Percentiles rank a stretch among this genome's conserved stretches.
These are phyloP conservation scores for Avena atlantica DNA, from an alignment of 176 grass and related monocot species.

Conservation along the genomic window DNA sequence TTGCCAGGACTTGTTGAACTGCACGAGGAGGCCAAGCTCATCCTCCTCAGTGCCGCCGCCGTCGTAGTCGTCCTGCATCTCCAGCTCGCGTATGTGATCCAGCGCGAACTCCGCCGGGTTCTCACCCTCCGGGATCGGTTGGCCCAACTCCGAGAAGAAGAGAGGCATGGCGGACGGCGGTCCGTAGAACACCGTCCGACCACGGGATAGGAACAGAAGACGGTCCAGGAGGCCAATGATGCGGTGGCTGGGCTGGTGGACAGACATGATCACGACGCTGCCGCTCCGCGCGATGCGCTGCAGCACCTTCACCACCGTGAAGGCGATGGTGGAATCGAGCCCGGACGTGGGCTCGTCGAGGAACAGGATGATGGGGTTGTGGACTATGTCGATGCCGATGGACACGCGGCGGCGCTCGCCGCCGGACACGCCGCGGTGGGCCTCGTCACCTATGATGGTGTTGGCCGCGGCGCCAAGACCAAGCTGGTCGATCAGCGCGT, in stretches of 20 bases:
- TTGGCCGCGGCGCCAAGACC: conserved; percentile 61
- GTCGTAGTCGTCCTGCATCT: no score
- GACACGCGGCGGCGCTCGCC: conserved; percentile 82
- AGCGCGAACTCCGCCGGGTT: no score
- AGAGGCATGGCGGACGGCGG: no score
- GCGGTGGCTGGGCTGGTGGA: conserved; percentile 85
- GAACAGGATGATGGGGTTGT: conserved; percentile 83
- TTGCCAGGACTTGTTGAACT: no score
- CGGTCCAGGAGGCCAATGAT: conserved; percentile 67
- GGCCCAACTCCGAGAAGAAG: no score
- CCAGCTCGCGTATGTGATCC: no score
- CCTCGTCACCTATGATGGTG: conserved; percentile 94
- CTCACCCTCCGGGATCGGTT: no score
- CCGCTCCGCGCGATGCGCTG: conserved; percentile 72
- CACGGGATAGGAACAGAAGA: conserved; percentile 52
- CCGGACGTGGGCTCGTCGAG: conserved; percentile 89
- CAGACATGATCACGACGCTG: conserved; percentile 76
- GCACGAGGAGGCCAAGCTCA: no score
- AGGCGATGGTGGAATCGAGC: conserved; percentile 81
- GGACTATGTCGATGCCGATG: conserved; percentile 87
- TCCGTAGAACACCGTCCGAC: no score
- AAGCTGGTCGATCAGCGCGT: conserved; percentile 81
- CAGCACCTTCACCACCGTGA: conserved; percentile 81
- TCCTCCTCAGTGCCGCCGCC: no score
- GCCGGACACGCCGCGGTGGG: conserved; percentile 74